Base-by-base conservation (phyloP, 2,329 filamentous ascomycete species). In the Epichloe scottii region DNA sequence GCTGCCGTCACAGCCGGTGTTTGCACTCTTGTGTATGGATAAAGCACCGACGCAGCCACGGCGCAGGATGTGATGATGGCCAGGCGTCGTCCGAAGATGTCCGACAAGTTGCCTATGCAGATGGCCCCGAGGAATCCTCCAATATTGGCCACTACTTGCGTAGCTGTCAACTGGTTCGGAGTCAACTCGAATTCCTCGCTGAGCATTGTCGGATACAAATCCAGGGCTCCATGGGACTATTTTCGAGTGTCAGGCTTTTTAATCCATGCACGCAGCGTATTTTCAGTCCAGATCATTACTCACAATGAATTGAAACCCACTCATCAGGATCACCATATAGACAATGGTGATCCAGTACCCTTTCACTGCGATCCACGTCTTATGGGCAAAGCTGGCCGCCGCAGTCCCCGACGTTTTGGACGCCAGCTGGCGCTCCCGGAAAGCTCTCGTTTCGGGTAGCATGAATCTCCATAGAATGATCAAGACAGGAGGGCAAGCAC, bases 61-160 rank as follows among this genome's bases (percentile, higher is more conserved):
- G 26, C 26, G 23, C 39, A 50, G 5, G 48, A 43, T 14, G 21
- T 19, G 17, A 50, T 50, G 23, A 46, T 50, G 42, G 49, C 35
- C 19, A 50, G 42, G 34, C 42, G 42, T 10, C 41, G 49, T n/a
- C 49, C 33, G 14, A 46, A 46, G 10, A 47, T 38, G 15, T 50
- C 42, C 0, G 42, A 46, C 19, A 50, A 15, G 35, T 40, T 46
- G 10, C 42, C 49, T 19, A 50, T 11, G 14, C 39, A 44, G 21
- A 45, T 45, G 17, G 48, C 37, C 8, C 48, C 48, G 12, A 50
- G 33, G 40, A 50, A 42, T 8, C 48, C 48, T 17, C 48, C 48
- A 10, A 45, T 42, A 37, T 50, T 50, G 21, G 48, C 48, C 17
- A 50, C 40, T 15, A 50, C 48, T 17, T 50, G 48, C 11, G 41